A percentile compares a stretch with the other conserved stretches of the same genome.
phyloP scores from a whole-genome alignment of 176 grass and related monocot genomes.

The Triticum dicoccoides region DNA sequence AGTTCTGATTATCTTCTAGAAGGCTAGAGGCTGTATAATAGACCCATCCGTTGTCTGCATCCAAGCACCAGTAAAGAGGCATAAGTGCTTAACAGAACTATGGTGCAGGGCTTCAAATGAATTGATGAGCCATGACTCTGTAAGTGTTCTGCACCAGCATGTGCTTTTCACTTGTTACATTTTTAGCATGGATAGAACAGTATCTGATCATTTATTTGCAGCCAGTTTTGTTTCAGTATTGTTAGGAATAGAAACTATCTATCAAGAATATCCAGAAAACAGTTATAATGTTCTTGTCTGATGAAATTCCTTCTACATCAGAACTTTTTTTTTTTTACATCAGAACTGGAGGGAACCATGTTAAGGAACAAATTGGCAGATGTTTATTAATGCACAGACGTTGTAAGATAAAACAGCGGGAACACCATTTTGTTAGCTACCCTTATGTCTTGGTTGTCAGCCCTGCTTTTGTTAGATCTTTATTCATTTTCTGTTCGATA shows the following conservation, averaged over 20 bases:
- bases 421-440: constrained; percentile 7
- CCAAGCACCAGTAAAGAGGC: constrained; percentile 16
- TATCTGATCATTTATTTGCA: constrained; percentile 33
- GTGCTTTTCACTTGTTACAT: constrained; percentile 40
- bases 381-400: constrained; percentile 12
- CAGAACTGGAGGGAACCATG: constrained; percentile 25
- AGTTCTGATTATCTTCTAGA: constrained; percentile 25
- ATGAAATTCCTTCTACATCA: constrained; percentile 17
- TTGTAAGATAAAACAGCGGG: constrained; percentile 16
- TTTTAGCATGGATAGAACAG: constrained; percentile 35
- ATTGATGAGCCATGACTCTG: constrained; percentile 42
- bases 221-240: constrained; percentile 34
- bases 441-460: constrained; percentile 5
- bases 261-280: constrained; percentile 25
- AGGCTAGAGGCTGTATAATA: constrained; percentile 15
- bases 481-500: neutral
- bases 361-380: constrained; percentile 27
- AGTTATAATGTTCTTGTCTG: constrained; percentile 18
- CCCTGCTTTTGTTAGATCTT: neutral
- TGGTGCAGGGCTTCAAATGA: constrained; percentile 29
- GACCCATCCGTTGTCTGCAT: constrained; percentile 21
- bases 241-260: constrained; percentile 32
- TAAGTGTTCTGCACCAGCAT: constrained; percentile 49
- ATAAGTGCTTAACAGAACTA: constrained; percentile 25
- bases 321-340: constrained; percentile 18